Base-by-base conservation (phyloP, 129 eudicot genomes). In the Flaveria trinervia region DNA sequence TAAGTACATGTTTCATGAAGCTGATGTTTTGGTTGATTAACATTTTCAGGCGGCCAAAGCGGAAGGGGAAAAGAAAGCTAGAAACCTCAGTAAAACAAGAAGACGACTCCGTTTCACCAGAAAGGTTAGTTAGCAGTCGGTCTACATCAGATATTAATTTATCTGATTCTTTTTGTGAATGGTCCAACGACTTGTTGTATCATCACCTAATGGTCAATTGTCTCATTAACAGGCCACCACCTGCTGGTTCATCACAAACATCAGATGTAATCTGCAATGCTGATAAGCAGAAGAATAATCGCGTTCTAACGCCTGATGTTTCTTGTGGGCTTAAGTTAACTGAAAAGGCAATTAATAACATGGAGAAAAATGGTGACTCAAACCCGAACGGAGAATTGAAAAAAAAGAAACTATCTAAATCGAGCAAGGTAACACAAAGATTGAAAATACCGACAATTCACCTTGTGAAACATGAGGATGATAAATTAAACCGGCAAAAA, bases 31-130 rank as follows among this genome's bases (percentile, higher is more conserved):
- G 51, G 43, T 39, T 46, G 43, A n/a, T 55, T 14, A 57, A 76
- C 59, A 26, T 54, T 46, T 50, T 41, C 77, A 88, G 92, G 82
- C 79, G 36, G 18, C 22, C 15, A 43, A 74, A 71, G 72, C 85
- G 66, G 76, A 85, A 65, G 59, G 71, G 79, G 61, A 85, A 83
- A 83, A 62, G 66, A 70, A 83, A 81, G 85, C 23, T 73, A 59
- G 78, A 64, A 43, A 65, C 77, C 28, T 36, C 82, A 15, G 48
- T 12, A 49, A 82, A 26, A 45, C 72, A 81, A 60, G 64, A 18
- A 25, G 41, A 54, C 39, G 73, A 72, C 26, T 41, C 68, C 8
- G 13, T 7, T 44, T 17, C 79, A 52, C 50, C 60, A 65, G 56
- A 80, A 67, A 66, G 84, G 84, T 80, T 57, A 18, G 22, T 74